Conservation (phyloP, 2,329 filamentous ascomycete genomes). For the Aspergillus oerlinghausenensis region DNA sequence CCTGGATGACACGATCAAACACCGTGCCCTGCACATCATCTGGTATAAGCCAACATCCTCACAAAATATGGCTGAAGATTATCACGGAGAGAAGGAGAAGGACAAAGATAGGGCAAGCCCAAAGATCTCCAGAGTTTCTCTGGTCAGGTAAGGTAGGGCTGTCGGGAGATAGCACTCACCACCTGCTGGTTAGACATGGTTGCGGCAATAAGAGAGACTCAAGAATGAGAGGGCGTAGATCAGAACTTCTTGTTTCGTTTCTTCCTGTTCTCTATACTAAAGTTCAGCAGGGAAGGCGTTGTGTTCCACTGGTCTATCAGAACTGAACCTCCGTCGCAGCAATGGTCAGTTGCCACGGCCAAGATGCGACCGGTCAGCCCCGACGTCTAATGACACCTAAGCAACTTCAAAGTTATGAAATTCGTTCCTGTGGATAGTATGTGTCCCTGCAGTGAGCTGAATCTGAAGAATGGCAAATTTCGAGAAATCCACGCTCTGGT, state of each 20-base stretch:
- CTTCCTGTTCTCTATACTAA: constrained; percentile 8
- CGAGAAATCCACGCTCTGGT: not conserved
- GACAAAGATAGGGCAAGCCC: constrained; percentile 3
- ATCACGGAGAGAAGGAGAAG: constrained; percentile 1
- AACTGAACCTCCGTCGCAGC: constrained; percentile 12
- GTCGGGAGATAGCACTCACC: constrained; percentile 37
- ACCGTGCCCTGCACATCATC: constrained; percentile 59
- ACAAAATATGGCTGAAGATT: not conserved
- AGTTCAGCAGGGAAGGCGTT: constrained; percentile 2
- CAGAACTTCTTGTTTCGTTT: constrained; percentile 4
- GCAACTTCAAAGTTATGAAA: constrained; percentile 2
- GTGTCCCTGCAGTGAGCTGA: not conserved
- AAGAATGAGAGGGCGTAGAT: constrained; percentile 9
- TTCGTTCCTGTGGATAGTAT: constrained; percentile 6
- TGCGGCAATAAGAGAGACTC: constrained; percentile 7
- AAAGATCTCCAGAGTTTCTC: constrained; percentile 21
- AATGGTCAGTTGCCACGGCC: constrained; percentile 18
- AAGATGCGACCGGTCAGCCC: constrained; percentile 14
- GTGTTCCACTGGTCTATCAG: constrained; percentile 9
- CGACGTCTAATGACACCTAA: constrained; percentile 11
- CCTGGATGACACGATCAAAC: constrained; percentile 86
- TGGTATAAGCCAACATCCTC: constrained; percentile 25
- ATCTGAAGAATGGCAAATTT: not conserved
- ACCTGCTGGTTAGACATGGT: constrained; percentile 47
- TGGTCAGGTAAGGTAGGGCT: constrained; percentile 12